Percentiles rank a stretch among this genome's conserved stretches.
These are phyloP conservation scores for Thymus mandschuricus DNA, from an alignment of 257 asterid genomes.

Conservation along the genomic window DNA sequence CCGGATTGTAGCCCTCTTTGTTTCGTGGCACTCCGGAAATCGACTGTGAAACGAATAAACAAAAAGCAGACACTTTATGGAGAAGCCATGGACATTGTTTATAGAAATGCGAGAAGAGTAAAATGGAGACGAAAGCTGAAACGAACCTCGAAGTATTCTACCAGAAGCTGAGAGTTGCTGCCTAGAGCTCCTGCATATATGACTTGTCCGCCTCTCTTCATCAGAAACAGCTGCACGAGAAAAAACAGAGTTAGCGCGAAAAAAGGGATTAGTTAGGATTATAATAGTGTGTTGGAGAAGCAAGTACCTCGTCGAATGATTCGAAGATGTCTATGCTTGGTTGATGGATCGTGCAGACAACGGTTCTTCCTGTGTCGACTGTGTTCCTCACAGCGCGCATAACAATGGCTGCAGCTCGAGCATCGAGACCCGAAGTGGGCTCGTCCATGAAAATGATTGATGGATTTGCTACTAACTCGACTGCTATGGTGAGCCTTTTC, in stretches of 20 bases:
- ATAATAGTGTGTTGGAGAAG: neutral
- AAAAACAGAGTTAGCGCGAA: slow-evolving; percentile 1
- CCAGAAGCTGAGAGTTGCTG: slow-evolving; percentile 49
- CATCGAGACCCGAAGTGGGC: slow-evolving; percentile 74
- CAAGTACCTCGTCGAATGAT: slow-evolving; percentile 64
- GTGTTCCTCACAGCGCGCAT: slow-evolving; percentile 78
- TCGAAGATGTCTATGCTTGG: slow-evolving; percentile 77
- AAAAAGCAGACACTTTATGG: neutral
- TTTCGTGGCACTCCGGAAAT: slow-evolving; percentile 56
- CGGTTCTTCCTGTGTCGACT: slow-evolving; percentile 73
- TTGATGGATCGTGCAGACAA: slow-evolving; percentile 74
- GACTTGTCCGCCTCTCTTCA: slow-evolving; percentile 78
- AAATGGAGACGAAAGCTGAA: slow-evolving; percentile 6
- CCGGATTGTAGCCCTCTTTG: slow-evolving; percentile 65
- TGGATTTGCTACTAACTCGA: slow-evolving; percentile 70
- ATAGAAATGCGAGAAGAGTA: neutral
- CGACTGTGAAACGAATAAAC: slow-evolving; percentile 34
- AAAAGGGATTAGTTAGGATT: neutral
- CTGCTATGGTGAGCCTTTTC: slow-evolving; percentile 70
- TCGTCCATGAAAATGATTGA: slow-evolving; percentile 81
- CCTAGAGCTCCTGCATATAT: slow-evolving; percentile 74
- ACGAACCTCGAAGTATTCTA: slow-evolving; percentile 64
- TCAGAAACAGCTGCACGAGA: slow-evolving; percentile 60
- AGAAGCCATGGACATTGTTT: neutral
- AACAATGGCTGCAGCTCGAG: slow-evolving; percentile 76